These are phyloP conservation scores for Lasiodiplodia sp. DNA, from an alignment of 2,329 filamentous ascomycete species.

Conservation along the genomic window DNA sequence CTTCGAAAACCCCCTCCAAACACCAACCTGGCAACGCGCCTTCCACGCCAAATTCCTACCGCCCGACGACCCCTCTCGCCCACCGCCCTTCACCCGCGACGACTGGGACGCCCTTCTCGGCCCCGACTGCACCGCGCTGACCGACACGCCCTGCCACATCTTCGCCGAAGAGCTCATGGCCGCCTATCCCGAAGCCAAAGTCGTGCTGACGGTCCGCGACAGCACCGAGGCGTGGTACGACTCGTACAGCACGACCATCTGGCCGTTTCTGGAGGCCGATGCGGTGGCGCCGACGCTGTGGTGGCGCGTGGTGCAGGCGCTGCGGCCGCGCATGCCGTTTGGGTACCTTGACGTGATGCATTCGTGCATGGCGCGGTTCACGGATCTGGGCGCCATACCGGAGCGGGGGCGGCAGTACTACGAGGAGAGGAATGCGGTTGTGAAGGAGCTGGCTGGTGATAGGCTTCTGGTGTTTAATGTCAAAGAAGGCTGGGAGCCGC, in stretches of 20 bases:
- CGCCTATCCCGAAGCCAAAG: conserved; percentile 34
- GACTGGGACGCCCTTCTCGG: conserved; percentile 47
- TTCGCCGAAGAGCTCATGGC: conserved; percentile 34
- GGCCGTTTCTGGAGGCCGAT: neutral
- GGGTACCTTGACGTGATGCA: neutral
- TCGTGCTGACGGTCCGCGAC: conserved; percentile 32
- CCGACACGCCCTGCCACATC: conserved; percentile 31
- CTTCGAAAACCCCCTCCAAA: neutral
- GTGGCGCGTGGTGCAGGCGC: neutral
- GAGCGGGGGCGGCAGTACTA: neutral
- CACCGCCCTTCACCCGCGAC: conserved; percentile 37
- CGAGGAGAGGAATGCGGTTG: neutral
- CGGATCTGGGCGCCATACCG: neutral
- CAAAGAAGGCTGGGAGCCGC: neutral
- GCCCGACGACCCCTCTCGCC: conserved; percentile 21
- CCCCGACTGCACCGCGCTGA: conserved; percentile 33
- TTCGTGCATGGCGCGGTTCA: neutral
- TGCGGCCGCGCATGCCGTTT: neutral
- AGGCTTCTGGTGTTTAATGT: neutral
- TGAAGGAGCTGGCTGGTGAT: neutral
- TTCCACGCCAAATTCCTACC: conserved; percentile 43
- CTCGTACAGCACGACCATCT: neutral
- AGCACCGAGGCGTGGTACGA: neutral
- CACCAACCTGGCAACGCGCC: conserved; percentile 42
- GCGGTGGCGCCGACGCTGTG: neutral